Evolutionary conservation across 108 stramenopile genomes (phyloP).

Genomic region (Nannochloropsis salina): DNA sequence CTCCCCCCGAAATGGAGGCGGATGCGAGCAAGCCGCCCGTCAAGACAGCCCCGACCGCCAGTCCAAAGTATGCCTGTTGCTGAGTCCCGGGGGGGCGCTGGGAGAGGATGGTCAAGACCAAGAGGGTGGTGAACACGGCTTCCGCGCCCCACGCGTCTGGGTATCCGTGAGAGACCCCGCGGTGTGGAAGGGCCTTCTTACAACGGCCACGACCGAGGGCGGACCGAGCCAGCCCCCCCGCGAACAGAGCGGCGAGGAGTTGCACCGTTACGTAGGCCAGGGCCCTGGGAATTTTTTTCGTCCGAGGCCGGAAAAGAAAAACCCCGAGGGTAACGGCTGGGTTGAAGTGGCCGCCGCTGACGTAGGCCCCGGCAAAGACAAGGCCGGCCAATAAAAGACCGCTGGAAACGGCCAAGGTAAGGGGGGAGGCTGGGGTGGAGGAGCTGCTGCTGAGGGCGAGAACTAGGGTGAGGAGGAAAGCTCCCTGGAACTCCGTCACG

Average conservation of each 20-base stretch:
- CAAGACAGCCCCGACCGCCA: slow-evolving; percentile 1
- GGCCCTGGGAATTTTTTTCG: not conserved
- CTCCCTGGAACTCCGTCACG: not conserved
- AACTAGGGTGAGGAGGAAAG: not conserved
- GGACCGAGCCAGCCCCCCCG: not conserved
- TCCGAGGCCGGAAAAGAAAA: not conserved
- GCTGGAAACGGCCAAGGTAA: not conserved
- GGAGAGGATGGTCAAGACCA: not conserved
- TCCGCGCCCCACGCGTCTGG: not conserved
- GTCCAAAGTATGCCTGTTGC: not conserved
- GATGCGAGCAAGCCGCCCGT: not conserved
- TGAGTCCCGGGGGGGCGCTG: not conserved
- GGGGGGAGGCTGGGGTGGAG: not conserved
- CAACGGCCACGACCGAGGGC: not conserved
- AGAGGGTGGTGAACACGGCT: not conserved
- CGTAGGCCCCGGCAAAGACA: not conserved
- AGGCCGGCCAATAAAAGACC: not conserved
- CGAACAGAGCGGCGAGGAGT: not conserved
- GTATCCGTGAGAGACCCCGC: not conserved
- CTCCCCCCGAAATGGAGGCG: not conserved
- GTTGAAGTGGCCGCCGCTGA: slow-evolving; percentile 5
- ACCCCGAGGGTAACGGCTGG: not conserved
- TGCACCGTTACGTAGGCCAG: not conserved
- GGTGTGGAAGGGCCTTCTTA: not conserved
- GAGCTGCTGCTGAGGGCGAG: not conserved